phyloP scores from a whole-genome alignment of 169 alveolate genomes.

The Plasmodium inui region DNA sequence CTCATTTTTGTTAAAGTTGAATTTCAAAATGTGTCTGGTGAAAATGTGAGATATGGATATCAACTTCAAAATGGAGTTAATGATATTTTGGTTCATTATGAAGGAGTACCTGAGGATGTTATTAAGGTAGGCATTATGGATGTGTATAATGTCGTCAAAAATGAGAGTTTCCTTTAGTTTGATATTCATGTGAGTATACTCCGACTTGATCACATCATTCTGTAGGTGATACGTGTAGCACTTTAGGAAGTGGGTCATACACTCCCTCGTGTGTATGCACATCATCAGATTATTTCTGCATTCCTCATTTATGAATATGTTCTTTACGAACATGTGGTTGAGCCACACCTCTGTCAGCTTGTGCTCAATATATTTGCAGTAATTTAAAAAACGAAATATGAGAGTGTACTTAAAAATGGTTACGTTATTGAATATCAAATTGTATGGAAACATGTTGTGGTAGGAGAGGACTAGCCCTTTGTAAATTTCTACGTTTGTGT shows the following conservation, averaged over 20 bases:
- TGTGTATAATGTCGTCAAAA: constrained; percentile 64
- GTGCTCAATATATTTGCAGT: constrained; percentile 79
- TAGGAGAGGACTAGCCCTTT: constrained; percentile 50
- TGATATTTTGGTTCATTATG: constrained; percentile 69
- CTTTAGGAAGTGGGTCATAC: constrained; percentile 79
- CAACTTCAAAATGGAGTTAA: constrained; percentile 61
- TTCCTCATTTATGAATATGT: constrained; percentile 77
- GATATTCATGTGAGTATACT: constrained; percentile 56
- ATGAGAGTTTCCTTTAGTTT: constrained; percentile 58
- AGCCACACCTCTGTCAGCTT: constrained; percentile 78
- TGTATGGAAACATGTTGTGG: constrained; percentile 75
- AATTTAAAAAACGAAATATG: constrained; percentile 76
- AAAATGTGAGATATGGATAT: constrained; percentile 78
- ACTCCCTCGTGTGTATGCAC: constrained; percentile 77
- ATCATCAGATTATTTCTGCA: constrained; percentile 78
- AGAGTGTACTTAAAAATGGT: constrained; percentile 77
- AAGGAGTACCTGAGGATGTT: constrained; percentile 71
- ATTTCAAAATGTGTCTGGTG: constrained; percentile 78
- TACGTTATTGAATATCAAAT: constrained; percentile 74
- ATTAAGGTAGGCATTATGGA: constrained; percentile 77
- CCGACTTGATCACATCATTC: constrained; percentile 78
- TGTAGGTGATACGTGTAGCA: constrained; percentile 73
- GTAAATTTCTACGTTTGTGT: constrained; percentile 59
- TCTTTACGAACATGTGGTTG: constrained; percentile 79
- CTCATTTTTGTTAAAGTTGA: constrained; percentile 66